Conservation (phyloP, 2,329 filamentous ascomycete genomes). For the Bipolaris zeicola region DNA sequence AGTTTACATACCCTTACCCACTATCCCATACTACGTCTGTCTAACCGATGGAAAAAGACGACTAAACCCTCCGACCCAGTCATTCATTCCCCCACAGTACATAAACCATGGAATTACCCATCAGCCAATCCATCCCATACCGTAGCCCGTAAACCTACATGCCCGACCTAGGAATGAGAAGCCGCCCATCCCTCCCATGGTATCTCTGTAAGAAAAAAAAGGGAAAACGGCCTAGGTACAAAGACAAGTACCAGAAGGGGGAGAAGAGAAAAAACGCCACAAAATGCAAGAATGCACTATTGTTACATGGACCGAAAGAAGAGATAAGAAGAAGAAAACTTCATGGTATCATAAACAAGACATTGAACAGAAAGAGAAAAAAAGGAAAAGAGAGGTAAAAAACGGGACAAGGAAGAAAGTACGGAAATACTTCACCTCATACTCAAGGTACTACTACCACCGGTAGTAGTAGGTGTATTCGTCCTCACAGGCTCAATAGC, state of each 20-base stretch:
- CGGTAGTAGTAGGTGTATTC: conserved; percentile 13
- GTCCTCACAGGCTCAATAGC: conserved; percentile 20
- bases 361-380: background rate
- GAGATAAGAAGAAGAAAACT: background rate
- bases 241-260: background rate
- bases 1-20: too few relatives aligned
- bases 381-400: background rate
- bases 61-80: too few relatives aligned
- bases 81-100: too few relatives aligned
- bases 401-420: background rate
- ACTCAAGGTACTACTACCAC: conserved; percentile 10
- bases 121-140: background rate
- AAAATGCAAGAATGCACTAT: background rate
- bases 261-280: too few relatives aligned
- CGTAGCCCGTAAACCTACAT: background rate
- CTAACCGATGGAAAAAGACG: too few relatives aligned
- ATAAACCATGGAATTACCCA: too few relatives aligned
- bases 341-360: background rate
- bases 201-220: background rate
- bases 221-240: too few relatives aligned
- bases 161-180: background rate
- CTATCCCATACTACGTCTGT: too few relatives aligned
- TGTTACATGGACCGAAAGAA: background rate
- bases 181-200: background rate
- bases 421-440: background rate